Evolutionary conservation across 2,329 filamentous ascomycete species (phyloP).

Genomic region (Epichloe scottii): DNA sequence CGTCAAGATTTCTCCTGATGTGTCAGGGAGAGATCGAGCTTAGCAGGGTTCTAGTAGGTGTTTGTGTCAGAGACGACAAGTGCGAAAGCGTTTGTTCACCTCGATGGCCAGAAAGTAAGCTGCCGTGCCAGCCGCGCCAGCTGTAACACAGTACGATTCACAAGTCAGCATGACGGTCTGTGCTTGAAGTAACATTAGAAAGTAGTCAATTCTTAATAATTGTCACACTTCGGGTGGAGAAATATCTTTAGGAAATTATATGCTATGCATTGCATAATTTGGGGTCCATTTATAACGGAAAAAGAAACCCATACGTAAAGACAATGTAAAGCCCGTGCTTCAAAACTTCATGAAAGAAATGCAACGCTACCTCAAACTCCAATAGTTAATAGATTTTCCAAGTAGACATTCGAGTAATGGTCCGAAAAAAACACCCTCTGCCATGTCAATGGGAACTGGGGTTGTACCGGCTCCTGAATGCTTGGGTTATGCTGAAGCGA

Average conservation of each 20-base stretch:
- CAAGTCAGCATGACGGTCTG: not conserved
- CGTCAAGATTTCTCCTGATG: not conserved
- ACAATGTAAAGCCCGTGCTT: not conserved
- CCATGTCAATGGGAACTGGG: constrained; percentile 20
- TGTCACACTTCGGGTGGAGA: too few species aligned
- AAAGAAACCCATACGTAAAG: not conserved
- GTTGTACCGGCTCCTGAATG: constrained; percentile 49
- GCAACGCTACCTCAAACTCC: not conserved
- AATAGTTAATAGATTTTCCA: not conserved
- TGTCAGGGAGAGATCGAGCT: not conserved
- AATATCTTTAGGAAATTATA: not conserved
- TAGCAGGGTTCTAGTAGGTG: not conserved
- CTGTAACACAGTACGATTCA: not conserved
- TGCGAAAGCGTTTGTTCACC: not conserved
- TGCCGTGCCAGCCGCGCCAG: not conserved
- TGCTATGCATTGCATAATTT: not conserved
- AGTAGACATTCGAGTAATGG: not conserved
- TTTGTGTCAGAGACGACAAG: not conserved
- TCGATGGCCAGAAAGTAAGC: not conserved
- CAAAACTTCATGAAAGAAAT: not conserved
- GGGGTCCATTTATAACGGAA: not conserved
- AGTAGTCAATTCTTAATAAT: not conserved
- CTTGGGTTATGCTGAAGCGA: constrained; percentile 56
- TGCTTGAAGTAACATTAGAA: not conserved
- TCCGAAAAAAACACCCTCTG: not conserved